Evolutionary conservation across 129 eudicot species (phyloP).

Genomic region (Pittosporum tobira): DNA sequence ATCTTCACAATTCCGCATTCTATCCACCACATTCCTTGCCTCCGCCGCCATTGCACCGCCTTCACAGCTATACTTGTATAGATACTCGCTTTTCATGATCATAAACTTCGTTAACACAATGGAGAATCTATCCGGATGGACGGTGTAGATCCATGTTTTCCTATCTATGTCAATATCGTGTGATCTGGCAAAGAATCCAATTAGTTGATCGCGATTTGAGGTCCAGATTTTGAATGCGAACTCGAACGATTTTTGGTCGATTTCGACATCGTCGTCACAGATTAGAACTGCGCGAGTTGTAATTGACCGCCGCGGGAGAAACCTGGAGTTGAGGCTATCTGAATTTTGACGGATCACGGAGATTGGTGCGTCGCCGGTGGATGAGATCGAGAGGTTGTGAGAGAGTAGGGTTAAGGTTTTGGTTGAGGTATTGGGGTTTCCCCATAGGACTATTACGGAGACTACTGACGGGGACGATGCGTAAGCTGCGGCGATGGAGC

Average conservation of each 20-base stretch:
- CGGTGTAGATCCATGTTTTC: conserved; percentile 69
- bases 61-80: conserved; percentile 42
- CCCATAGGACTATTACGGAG: conserved; percentile 60
- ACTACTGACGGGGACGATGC: conserved; percentile 44
- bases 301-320: conserved; percentile 57
- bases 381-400: conserved; percentile 39
- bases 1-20: conserved; percentile 74
- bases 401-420: conserved; percentile 39
- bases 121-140: conserved; percentile 61
- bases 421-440: conserved; percentile 53
- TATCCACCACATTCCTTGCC: conserved; percentile 55
- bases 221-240: conserved; percentile 61
- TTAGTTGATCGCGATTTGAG: conserved; percentile 33
- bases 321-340: conserved; percentile 56
- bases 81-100: conserved; percentile 40
- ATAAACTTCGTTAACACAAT: conserved; percentile 69
- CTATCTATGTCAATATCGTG: conserved; percentile 51
- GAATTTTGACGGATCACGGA: conserved; percentile 44
- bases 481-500: conserved; percentile 46
- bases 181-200: conserved; percentile 78
- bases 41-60: conserved; percentile 30
- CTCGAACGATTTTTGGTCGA: conserved; percentile 34
- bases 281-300: conserved; percentile 62
- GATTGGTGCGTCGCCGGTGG: conserved; percentile 48
- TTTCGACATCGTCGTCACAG: conserved; percentile 76